These are phyloP conservation scores for Suillus discolor DNA, from an alignment of 768 basidiomycete genomes.

Conservation along the genomic window DNA sequence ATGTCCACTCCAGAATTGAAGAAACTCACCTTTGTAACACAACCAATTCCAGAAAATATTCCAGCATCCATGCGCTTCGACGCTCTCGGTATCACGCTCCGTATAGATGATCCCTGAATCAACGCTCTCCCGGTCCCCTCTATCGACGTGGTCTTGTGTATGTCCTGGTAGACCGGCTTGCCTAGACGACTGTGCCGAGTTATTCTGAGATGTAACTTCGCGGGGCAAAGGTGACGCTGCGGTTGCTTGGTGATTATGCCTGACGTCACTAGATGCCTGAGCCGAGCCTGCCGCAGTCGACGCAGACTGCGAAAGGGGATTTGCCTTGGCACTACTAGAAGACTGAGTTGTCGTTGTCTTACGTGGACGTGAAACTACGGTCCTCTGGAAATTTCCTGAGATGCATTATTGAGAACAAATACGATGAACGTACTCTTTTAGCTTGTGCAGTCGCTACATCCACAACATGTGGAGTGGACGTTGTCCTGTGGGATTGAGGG, in stretches of 20 bases:
- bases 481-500: neutral
- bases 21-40: conserved; percentile 5
- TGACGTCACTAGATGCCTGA: neutral
- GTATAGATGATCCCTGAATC: neutral
- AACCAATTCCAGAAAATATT: neutral
- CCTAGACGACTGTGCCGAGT: neutral
- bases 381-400: neutral
- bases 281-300: neutral
- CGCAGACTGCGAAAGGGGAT: neutral
- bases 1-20: neutral
- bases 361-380: neutral
- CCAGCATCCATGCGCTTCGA: conserved; percentile 1
- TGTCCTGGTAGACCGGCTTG: neutral
- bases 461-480: neutral
- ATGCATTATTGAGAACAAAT: too few species aligned
- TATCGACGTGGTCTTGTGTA: neutral
- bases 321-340: neutral
- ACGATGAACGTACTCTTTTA: neutral
- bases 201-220: neutral
- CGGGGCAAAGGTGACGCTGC: neutral
- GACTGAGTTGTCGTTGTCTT: neutral
- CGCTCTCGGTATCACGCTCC: neutral
- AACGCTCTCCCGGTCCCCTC: neutral
- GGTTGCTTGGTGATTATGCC: too few species aligned
- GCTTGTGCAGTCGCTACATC: neutral